These are phyloP conservation scores for Oemleria cerasiformis DNA, from an alignment of 306 rosid genomes.

Conservation along the genomic window DNA sequence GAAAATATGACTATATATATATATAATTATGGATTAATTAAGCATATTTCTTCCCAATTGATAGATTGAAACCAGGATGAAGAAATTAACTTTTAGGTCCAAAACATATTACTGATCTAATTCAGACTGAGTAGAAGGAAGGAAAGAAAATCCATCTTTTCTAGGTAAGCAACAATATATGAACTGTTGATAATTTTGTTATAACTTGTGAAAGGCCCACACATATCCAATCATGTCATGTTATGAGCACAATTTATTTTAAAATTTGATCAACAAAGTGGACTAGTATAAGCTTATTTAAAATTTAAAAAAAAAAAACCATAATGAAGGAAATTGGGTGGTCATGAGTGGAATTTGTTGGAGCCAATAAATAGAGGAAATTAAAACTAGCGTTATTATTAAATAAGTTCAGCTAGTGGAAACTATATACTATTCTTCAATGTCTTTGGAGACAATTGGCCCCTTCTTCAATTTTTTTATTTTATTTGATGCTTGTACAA, in stretches of 20 bases:
- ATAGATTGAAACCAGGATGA: neutral
- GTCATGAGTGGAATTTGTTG: constrained; percentile 3
- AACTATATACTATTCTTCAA: neutral
- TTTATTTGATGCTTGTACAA: neutral
- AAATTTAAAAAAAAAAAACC: too few relatives aligned
- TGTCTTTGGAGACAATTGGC: constrained; percentile 3
- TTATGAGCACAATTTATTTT: neutral
- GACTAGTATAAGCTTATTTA: neutral
- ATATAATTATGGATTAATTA: too few relatives aligned
- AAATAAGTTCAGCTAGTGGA: constrained; percentile 7
- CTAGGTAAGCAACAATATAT: too few relatives aligned
- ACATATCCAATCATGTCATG: constrained; percentile 21
- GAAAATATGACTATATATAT: too few relatives aligned
- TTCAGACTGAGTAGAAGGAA: neutral
- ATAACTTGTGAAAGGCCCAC: constrained; percentile 10
- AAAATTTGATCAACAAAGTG: neutral
- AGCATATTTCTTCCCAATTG: neutral
- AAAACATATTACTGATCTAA: neutral
- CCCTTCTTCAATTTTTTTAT: neutral
- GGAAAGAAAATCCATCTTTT: too few relatives aligned
- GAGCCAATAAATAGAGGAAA: constrained; percentile 4
- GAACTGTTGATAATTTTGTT: neutral
- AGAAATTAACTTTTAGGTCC: neutral
- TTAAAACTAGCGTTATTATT: neutral
- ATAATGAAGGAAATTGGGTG: neutral